phyloP scores from a whole-genome alignment of 2,329 filamentous ascomycete genomes.

The Trichoderma citrinoviride region DNA sequence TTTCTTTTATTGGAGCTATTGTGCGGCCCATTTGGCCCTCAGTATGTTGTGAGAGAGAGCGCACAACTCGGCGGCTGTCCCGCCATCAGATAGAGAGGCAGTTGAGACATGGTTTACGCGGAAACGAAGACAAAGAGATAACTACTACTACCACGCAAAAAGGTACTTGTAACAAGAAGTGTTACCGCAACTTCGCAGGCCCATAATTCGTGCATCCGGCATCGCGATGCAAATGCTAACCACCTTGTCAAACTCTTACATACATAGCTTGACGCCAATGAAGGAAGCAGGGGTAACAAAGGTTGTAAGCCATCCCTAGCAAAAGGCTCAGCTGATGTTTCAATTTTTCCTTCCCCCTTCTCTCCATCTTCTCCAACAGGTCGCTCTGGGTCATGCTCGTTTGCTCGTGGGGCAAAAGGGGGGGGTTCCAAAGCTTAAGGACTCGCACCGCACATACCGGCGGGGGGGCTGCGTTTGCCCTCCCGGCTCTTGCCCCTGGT shows the following conservation, averaged over 20 bases:
- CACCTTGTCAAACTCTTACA: neutral
- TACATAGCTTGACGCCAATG: neutral
- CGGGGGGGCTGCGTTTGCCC: slow-evolving; percentile 1
- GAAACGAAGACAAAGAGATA: neutral
- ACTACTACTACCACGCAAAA: too few relatives aligned
- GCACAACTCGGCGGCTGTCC: too few relatives aligned
- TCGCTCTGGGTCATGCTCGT: neutral
- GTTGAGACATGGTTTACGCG: too few relatives aligned
- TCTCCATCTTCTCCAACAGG: neutral
- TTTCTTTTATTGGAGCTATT: too few relatives aligned
- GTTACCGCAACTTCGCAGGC: slow-evolving; percentile 10
- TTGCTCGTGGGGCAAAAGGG: neutral
- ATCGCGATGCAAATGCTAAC: slow-evolving; percentile 15
- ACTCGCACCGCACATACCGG: slow-evolving; percentile 1
- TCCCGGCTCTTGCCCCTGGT: neutral
- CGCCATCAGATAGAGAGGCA: too few relatives aligned
- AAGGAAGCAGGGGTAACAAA: neutral
- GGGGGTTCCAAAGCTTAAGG: neutral
- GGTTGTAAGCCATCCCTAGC: neutral
- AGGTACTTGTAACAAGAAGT: neutral
- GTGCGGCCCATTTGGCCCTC: too few relatives aligned
- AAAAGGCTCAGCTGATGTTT: slow-evolving; percentile 5
- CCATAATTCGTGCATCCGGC: slow-evolving; percentile 18
- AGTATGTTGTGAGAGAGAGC: too few relatives aligned
- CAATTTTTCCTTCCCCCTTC: neutral